Evolutionary conservation across 1,284 basidiomycete genomes (phyloP), one percentile per base, ranked within the genome.

Genomic region (Trichosporon coremiiforme): DNA sequence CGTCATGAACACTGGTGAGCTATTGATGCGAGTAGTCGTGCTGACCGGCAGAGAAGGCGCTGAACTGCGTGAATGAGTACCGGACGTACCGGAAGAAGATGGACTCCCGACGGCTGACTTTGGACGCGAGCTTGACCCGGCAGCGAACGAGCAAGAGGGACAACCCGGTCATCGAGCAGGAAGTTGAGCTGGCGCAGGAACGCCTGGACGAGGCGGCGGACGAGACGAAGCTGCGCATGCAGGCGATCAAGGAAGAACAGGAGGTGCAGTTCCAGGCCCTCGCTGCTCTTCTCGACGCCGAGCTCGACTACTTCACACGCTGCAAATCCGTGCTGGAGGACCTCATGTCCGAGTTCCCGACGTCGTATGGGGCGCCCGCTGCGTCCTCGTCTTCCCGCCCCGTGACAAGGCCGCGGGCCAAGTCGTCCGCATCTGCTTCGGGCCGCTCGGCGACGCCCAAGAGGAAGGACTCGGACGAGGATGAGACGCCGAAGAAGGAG

Each of bases 121-220:
- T 90, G 50, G 93, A 95, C 75, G 88, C 92, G 1, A 90, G 91
- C 1, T 83, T 88, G 12, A 85, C 91, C 50, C 91, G 91, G 77
- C 69, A 88, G 38, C 89, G 89, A 78, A 85, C 77, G 64, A 86
- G 75, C 63, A 84, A 85, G 73, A 81, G 91, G 82, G 91, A 93
- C 45, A 86, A 81, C 67, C 80, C 85, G 12, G 90, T 90, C 63
- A 88, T 90, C 1, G 91, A 94, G 74, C 90, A 92, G 35, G 93
- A 95, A 76, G 84, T 91, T 65, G 87, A 89, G 64, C 85, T 86
- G 29, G 89, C 90, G 1, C 88, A 88, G 73, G 81, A 88, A 65
- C 87, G 91, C 77, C 93, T 92, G 92, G 91, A 94, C 68, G 92
- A 95, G 80, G 89, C 90, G 0, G 86, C 88, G 22, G 91, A 93